Evolutionary conservation across 2,329 filamentous ascomycete genomes (phyloP).

Genomic region (Colletotrichum sidae): DNA sequence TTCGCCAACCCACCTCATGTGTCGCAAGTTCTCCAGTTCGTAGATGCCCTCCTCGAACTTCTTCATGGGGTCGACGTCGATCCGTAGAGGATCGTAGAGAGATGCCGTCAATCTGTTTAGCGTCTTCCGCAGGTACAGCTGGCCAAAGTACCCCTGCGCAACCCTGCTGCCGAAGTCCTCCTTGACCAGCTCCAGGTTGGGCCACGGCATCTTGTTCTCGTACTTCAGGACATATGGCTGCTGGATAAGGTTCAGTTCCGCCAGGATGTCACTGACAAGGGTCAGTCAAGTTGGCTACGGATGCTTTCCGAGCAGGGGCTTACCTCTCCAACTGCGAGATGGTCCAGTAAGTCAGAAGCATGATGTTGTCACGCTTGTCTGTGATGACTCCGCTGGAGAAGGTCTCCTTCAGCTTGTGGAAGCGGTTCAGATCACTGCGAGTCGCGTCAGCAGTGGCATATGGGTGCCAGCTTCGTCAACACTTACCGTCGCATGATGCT

Average conservation of each 20-base stretch:
- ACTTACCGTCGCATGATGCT: conserved; percentile 81
- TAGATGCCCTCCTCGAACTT: conserved; percentile 59
- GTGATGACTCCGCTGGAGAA: conserved; percentile 52
- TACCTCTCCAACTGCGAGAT: conserved; percentile 92
- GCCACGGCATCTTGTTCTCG: conserved; percentile 75
- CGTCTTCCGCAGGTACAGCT: conserved; percentile 73
- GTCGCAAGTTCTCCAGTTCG: conserved; percentile 30
- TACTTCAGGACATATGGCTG: conserved; percentile 72
- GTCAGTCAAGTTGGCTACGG: conserved; percentile 30
- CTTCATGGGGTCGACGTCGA: conserved; percentile 43
- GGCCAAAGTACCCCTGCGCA: conserved; percentile 70
- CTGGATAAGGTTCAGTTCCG: conserved; percentile 75
- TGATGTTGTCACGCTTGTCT: conserved; percentile 69
- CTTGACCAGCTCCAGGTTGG: conserved; percentile 62
- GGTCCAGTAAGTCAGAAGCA: conserved; percentile 89
- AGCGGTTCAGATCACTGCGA: conserved; percentile 60
- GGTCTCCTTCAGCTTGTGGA: conserved; percentile 51
- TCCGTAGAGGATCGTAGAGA: conserved; percentile 60
- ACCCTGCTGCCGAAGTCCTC: conserved; percentile 60
- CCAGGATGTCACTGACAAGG: conserved; percentile 81
- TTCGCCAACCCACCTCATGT: conserved; percentile 59
- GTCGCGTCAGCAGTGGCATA: neutral
- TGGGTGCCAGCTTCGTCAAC: too few relatives aligned
- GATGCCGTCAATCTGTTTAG: conserved; percentile 71
- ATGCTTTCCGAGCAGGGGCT: conserved; percentile 27